Base-by-base conservation (phyloP, 1,139 yeast species). In the Suhomyces terraborum region DNA sequence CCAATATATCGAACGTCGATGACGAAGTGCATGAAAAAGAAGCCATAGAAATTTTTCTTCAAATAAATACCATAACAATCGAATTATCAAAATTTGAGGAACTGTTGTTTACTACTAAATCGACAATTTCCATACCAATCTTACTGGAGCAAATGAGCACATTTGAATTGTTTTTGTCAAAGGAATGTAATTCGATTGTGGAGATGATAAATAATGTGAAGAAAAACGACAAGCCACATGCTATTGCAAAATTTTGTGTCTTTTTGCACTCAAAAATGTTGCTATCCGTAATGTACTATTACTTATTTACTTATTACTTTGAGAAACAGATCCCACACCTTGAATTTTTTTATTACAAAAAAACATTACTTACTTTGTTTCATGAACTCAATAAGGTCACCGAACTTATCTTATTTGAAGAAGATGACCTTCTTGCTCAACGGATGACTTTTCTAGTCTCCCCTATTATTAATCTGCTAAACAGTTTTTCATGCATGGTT, bases 291-390 rank as follows among this genome's bases (percentile, higher is more conserved):
- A 45, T 64, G 16, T 58, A 61, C 36, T 58, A 53, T 38, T 55
- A 55, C 35, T 48, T 63, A 13, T 58, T 55, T 42, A 47, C 65
- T 27, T 55, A 63, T 36, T 62, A 54, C 41, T 66, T 64, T 40
- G 51, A 49, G 32, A 44, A 50, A 29, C 49, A 50, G 1, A 42
- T 51, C 16, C 22, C 32, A 3, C 57, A 55, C 2, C 42, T 55
- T 8, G 61, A 56, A 40, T 61, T 55, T 34, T 56, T 55, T 32
- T 66, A 62, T 45, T 52, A 55, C 29, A 58, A 61, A 30, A 59
- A 62, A 42, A 38, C 58, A 27, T 35, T 56, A 7, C 42, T 51
- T 0, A 38, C 56, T 1, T 38, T 54, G 5, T 53, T 53, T 23
- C 42, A 48, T 16, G 67, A 64, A 22, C 48, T 63, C 24, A 38